A percentile compares a stretch with the other conserved stretches of the same genome.
Conservation (phyloP, 495 filamentous ascomycete species). For the Xylaria longipes region DNA sequence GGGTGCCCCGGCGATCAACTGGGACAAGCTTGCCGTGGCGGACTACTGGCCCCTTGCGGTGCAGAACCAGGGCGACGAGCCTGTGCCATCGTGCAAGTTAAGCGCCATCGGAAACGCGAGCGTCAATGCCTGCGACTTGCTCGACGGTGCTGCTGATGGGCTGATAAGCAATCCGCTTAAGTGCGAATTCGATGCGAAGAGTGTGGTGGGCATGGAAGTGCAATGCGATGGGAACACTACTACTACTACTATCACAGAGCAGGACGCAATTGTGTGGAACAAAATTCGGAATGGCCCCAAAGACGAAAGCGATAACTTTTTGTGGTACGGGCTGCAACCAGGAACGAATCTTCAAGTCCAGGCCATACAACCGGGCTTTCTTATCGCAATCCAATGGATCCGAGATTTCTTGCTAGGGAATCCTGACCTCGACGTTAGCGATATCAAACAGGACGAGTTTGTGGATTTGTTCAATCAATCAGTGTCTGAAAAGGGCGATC, state of each 20-base stretch:
- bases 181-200: conserved; percentile 46
- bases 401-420: conserved; percentile 32
- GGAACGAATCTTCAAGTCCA: conserved; percentile 32
- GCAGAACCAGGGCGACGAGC: conserved; percentile 32
- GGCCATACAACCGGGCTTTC: conserved; percentile 23
- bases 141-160: conserved; percentile 50
- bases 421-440: conserved; percentile 34
- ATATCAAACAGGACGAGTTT: conserved; percentile 33
- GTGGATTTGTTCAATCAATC: conserved; percentile 42
- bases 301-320: conserved; percentile 22
- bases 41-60: conserved; percentile 40
- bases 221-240: conserved; percentile 39
- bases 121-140: conserved; percentile 44
- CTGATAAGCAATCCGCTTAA: conserved; percentile 43
- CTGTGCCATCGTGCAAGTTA: conserved; percentile 32
- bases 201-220: conserved; percentile 39
- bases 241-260: conserved; percentile 24
- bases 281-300: conserved; percentile 28
- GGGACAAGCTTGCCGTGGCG: conserved; percentile 32
- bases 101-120: conserved; percentile 36
- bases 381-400: conserved; percentile 33
- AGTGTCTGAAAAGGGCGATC: conserved; percentile 36
- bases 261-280: conserved; percentile 50
- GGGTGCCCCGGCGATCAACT: conserved; percentile 53
- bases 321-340: conserved; percentile 36